Evolutionary conservation across 257 asterid genomes (phyloP).

Genomic region (Plantago major): DNA sequence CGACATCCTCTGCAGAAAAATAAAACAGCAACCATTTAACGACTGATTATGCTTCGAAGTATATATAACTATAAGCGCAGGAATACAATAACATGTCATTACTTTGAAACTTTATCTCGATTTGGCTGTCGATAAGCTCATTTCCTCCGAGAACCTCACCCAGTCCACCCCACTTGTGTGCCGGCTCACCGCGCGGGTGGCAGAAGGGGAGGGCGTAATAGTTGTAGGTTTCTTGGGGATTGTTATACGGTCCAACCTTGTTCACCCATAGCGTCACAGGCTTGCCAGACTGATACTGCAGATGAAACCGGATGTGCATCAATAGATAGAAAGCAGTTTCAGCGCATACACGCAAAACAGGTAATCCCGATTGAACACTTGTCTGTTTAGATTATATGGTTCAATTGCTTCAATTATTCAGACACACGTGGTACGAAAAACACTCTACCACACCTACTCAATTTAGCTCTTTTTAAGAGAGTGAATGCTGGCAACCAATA

Average conservation of each 20-base stretch:
- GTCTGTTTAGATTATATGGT: not conserved
- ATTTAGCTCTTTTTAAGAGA: no score
- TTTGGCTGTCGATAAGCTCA: slow-evolving; percentile 69
- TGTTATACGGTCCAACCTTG: slow-evolving; percentile 76
- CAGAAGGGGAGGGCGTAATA: slow-evolving; percentile 75
- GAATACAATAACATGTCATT: slow-evolving; percentile 22
- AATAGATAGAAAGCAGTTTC: not conserved
- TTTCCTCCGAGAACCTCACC: slow-evolving; percentile 77
- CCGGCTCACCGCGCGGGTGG: slow-evolving; percentile 39
- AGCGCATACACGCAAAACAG: not conserved
- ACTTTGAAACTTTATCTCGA: slow-evolving; percentile 66
- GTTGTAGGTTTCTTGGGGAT: slow-evolving; percentile 81
- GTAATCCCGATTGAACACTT: not conserved
- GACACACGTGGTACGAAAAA: no score
- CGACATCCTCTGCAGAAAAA: slow-evolving; percentile 45
- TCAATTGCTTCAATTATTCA: not conserved
- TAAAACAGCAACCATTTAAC: not conserved
- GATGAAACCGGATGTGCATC: slow-evolving; percentile 6
- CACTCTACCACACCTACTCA: no score
- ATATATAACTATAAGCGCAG: slow-evolving; percentile 11
- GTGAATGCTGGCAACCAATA: no score
- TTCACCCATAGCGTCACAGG: slow-evolving; percentile 63
- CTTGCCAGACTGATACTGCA: slow-evolving; percentile 63
- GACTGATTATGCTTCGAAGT: not conserved
- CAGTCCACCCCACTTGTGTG: slow-evolving; percentile 67